phyloP scores from a whole-genome alignment of 805 yeast genomes.

The Pichia heedii region DNA sequence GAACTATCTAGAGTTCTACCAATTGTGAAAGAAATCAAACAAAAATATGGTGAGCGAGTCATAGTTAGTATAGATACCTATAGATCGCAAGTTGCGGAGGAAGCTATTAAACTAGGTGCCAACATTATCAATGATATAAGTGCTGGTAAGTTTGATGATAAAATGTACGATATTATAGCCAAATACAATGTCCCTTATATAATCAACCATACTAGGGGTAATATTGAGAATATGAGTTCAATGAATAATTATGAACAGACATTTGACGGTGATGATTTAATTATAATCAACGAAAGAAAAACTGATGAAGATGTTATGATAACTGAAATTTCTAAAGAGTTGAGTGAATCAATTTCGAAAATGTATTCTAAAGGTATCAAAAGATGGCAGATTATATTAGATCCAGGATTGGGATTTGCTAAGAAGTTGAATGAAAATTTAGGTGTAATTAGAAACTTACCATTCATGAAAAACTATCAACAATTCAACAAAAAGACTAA shows the following conservation, averaged over 20 bases:
- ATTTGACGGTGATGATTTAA: conserved; percentile 18
- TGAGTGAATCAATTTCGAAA: conserved; percentile 41
- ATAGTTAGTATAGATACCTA: conserved; percentile 85
- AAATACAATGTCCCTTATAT: conserved; percentile 66
- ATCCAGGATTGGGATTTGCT: conserved; percentile 98
- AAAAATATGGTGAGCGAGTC: conserved; percentile 24
- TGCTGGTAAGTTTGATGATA: conserved; percentile 62
- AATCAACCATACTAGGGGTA: conserved; percentile 79
- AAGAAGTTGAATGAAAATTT: conserved; percentile 67
- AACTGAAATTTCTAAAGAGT: conserved; percentile 52
- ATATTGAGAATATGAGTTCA: conserved; percentile 60
- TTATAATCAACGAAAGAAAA: conserved; percentile 9
- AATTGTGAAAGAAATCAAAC: conserved; percentile 52
- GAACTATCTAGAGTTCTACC: conserved; percentile 70
- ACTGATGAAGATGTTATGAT: conserved; percentile 30
- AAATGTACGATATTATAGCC: conserved; percentile 64
- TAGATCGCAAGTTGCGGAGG: conserved; percentile 63
- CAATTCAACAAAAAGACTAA: conserved; percentile 14
- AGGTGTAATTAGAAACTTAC: conserved; percentile 45
- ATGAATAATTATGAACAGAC: conserved; percentile 43
- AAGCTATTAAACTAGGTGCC: conserved; percentile 67
- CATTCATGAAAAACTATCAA: conserved; percentile 37
- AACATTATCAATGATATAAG: conserved; percentile 89
- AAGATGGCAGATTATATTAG: conserved; percentile 87
- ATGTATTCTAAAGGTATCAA: conserved; percentile 59